Percentiles rank a stretch among this genome's conserved stretches.
Conservation (phyloP, 1,284 basidiomycete species). For the Trametes hirsuta region DNA sequence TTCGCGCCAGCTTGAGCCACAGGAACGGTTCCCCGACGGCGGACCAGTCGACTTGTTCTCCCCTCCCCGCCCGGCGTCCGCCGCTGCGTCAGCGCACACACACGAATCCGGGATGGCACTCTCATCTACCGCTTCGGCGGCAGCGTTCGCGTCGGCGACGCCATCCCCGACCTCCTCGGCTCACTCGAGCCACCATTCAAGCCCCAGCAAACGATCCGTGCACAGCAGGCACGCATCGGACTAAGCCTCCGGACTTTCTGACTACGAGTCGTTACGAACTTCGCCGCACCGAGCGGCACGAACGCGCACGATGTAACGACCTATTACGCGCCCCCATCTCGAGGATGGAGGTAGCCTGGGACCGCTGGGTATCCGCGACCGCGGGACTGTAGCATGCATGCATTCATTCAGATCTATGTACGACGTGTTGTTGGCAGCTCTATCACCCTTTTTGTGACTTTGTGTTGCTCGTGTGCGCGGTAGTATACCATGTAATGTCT, state of each 20-base stretch:
- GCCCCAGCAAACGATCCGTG: conserved; percentile 23
- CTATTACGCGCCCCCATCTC: neutral
- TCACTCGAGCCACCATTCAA: conserved; percentile 14
- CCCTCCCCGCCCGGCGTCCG: conserved; percentile 8
- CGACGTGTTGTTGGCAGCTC: too few relatives aligned
- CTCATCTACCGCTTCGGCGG: conserved; percentile 21
- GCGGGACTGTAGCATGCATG: conserved; percentile 7
- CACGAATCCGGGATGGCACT: conserved; percentile 19
- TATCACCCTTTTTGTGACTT: neutral
- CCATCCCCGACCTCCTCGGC: conserved; percentile 18
- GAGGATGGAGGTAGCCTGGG: too few relatives aligned
- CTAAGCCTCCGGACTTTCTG: neutral
- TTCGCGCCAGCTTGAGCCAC: conserved; percentile 11
- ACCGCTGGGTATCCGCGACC: neutral
- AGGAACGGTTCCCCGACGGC: neutral
- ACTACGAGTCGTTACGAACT: conserved; percentile 1
- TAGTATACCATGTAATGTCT: conserved; percentile 21
- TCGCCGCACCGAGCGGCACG: neutral
- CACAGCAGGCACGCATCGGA: conserved; percentile 18
- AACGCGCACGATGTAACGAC: neutral
- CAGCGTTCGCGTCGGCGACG: conserved; percentile 26
- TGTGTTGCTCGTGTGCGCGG: neutral
- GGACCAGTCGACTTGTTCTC: conserved; percentile 3
- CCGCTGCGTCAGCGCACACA: conserved; percentile 5
- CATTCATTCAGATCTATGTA: neutral